Conservation (phyloP, 495 filamentous ascomycete genomes). For the Barbatosphaeria neglecta region DNA sequence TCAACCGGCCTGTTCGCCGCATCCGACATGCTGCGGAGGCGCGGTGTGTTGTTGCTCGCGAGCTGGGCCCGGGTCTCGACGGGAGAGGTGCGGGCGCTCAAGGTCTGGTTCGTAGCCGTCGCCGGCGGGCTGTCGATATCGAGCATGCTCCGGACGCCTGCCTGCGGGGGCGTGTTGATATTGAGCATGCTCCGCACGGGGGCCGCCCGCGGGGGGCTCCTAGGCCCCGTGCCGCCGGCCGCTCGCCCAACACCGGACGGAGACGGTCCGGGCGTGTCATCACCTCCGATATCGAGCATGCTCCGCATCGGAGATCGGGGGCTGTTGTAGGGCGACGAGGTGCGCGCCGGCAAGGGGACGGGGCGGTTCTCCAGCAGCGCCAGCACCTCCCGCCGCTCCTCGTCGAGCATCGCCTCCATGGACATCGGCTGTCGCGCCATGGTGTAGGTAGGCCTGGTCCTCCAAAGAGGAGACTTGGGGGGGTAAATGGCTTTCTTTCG, state of each 20-base stretch:
- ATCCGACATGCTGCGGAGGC: conserved; percentile 42
- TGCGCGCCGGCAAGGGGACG: conserved; percentile 20
- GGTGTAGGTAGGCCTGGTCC: conserved; percentile 1
- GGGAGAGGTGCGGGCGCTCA: conserved; percentile 33
- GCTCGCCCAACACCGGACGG: conserved; percentile 3
- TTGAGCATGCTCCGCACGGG: conserved; percentile 41
- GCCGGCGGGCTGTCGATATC: conserved; percentile 27
- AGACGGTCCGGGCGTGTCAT: conserved; percentile 9
- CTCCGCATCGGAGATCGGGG: conserved; percentile 45
- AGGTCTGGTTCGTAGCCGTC: conserved; percentile 9
- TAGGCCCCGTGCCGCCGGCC: conserved; percentile 12
- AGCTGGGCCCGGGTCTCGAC: conserved; percentile 9
- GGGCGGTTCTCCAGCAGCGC: conserved; percentile 43
- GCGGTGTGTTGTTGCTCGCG: conserved; percentile 11
- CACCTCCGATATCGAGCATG: conserved; percentile 41
- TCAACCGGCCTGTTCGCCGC: conserved; percentile 29
- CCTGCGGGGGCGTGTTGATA: conserved; percentile 17
- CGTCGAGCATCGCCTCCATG: conserved; percentile 58
- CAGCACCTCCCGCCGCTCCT: conserved; percentile 61
- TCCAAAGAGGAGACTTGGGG: neutral
- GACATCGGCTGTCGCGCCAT: conserved; percentile 39
- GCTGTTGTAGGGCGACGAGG: conserved; percentile 35
- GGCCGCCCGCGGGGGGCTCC: conserved; percentile 14
- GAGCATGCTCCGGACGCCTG: conserved; percentile 52
- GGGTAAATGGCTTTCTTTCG: too few relatives aligned